Base-by-base conservation (phyloP, 1,139 yeast species). In the Wickerhamomyces sp. region DNA sequence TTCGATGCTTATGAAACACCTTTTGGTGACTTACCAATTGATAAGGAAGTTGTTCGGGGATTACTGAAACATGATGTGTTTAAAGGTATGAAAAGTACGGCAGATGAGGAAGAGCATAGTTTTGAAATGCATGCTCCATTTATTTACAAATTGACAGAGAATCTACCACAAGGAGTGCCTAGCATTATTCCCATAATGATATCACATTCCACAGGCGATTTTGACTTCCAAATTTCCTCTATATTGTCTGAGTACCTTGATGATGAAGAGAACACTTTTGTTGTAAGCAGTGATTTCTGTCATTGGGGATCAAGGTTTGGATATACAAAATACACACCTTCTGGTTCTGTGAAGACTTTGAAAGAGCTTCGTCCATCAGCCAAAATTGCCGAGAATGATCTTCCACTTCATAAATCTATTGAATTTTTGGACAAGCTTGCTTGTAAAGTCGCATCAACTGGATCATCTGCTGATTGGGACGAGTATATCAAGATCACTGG, bases 71-170 rank as follows among this genome's bases (percentile, higher is more conserved):
- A 59, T 3, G 54, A 63, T 5, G 46, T 71, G 9, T 81, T 86
- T 55, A 66, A 67, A 42, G 60, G 56, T 37, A 84, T 92, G 94
- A 63, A 70, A 32, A 50, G 59, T 2, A 73, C 68, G 0, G 71
- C 71, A 10, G 99, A 94, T 59, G 78, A 81, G 43, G 85, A 83
- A 24, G 99, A 94, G 59, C 99, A 92, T 59, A 83, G 95, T 36
- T 78, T 92, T 56, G 98, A 94, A 57, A 85, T 94, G 96, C 98
- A 92, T 61, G 75, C 85, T 55, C 96, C 97, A 0, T 82, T 77
- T 48, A 65, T 88, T 7, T 70, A 77, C 51, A 66, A 71, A 46
- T 65, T 72, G 43, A 65, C 80, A 6, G 48, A 58, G 10, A 33
- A 52, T 6, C 48, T 63, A 12, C 57, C 67, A 12, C 65, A 63